These are phyloP conservation scores for Myxozyma mucilagina DNA, from an alignment of 805 yeast species.

Conservation along the genomic window DNA sequence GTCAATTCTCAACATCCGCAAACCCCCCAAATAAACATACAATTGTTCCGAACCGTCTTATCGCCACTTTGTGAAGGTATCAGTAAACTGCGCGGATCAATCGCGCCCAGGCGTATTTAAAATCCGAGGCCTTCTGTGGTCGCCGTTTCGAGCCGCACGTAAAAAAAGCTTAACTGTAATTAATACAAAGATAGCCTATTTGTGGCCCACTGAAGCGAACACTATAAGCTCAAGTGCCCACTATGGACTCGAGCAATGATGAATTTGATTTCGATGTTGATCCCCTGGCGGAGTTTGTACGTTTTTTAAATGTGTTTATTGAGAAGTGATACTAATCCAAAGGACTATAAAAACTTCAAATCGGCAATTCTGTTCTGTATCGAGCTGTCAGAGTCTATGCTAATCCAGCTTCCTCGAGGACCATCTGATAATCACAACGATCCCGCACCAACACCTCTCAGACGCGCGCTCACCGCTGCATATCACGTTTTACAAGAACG, in stretches of 20 bases:
- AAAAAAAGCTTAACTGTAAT: too few species aligned
- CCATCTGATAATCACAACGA: conserved; percentile 20
- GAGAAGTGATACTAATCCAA: not conserved
- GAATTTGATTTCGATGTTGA: conserved; percentile 15
- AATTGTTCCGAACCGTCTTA: too few species aligned
- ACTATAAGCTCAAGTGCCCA: not conserved
- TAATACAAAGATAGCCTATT: too few species aligned
- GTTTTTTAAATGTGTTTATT: not conserved
- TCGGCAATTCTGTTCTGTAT: conserved; percentile 43
- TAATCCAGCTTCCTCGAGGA: conserved; percentile 9
- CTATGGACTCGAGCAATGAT: not conserved
- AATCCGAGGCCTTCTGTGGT: too few species aligned
- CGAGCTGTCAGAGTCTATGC: conserved; percentile 41
- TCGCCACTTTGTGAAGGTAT: too few species aligned
- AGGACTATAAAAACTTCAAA: conserved; percentile 34
- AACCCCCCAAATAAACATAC: too few species aligned
- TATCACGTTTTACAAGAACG: conserved; percentile 64
- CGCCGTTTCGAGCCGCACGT: too few species aligned
- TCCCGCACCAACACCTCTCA: conserved; percentile 15
- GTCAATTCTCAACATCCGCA: too few species aligned
- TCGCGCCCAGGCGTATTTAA: too few species aligned
- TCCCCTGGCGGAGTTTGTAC: conserved; percentile 21
- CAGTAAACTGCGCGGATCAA: too few species aligned
- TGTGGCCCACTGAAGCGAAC: not conserved
- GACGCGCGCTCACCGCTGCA: conserved; percentile 51